A percentile compares a stretch with the other conserved stretches of the same genome.
These are phyloP conservation scores for Schoenoplectus tabernaemontani DNA, from an alignment of 202 grass and related monocot genomes.

Conservation along the genomic window DNA sequence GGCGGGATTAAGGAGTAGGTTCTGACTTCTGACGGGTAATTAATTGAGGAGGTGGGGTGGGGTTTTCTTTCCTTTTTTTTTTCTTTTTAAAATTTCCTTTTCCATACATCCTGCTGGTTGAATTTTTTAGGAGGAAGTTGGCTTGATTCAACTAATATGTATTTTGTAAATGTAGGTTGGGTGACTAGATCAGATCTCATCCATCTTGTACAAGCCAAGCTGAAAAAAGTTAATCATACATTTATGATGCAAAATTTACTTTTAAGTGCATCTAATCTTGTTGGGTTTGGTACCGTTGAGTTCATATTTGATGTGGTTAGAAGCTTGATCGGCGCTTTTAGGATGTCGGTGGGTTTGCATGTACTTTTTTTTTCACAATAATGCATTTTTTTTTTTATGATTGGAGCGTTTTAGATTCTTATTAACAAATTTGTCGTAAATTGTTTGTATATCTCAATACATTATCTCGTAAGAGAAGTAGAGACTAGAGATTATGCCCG, in stretches of 20 bases:
- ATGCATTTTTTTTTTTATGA: neutral
- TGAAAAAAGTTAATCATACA: neutral
- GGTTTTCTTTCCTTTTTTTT: neutral
- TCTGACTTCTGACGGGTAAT: constrained; percentile 18
- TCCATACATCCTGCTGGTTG: neutral
- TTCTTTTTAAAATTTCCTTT: constrained; percentile 20
- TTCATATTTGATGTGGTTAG: neutral
- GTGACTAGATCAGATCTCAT: neutral
- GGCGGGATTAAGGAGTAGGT: neutral
- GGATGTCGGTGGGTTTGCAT: neutral
- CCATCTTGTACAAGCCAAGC: neutral
- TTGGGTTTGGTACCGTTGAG: neutral
- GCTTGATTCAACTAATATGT: constrained; percentile 22
- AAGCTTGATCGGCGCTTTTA: neutral
- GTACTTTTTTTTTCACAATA: too few relatives aligned
- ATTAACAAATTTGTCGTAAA: neutral
- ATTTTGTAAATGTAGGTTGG: neutral
- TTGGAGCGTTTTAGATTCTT: too few relatives aligned
- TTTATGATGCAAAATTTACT: constrained; percentile 5
- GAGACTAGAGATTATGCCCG: too few relatives aligned
- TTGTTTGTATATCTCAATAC: too few relatives aligned
- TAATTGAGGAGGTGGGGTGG: constrained; percentile 3
- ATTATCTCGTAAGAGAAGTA: too few relatives aligned
- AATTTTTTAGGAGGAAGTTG: constrained; percentile 8
- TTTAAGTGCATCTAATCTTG: neutral